These are phyloP conservation scores for Globisporangium cederbergense DNA, from an alignment of 352 stramenopile genomes.

Conservation along the genomic window DNA sequence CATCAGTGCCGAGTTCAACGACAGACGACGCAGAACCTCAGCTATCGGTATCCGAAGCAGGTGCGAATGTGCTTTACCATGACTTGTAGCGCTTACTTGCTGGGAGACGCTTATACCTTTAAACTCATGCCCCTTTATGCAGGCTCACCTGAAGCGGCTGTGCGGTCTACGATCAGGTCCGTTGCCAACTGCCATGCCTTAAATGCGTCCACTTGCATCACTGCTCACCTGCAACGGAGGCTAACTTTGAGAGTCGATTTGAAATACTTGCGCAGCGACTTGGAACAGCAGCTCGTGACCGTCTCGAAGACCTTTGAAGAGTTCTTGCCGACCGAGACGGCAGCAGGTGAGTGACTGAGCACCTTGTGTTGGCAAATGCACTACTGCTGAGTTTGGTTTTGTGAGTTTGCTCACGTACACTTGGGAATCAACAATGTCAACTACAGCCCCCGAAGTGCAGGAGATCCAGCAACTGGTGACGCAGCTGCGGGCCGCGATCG, in stretches of 20 bases:
- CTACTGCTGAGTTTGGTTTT: conserved; percentile 6
- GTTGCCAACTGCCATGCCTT: neutral
- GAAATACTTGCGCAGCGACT: conserved; percentile 14
- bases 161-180: conserved; percentile 18
- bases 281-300: conserved; percentile 25
- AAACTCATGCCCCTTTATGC: neutral
- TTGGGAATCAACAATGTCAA: neutral
- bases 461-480: conserved; percentile 41
- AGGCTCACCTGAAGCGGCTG: conserved; percentile 8
- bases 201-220: neutral
- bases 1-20: neutral
- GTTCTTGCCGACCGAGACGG: conserved; percentile 10
- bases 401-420: neutral
- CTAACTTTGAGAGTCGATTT: neutral
- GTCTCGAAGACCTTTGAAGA: conserved; percentile 21
- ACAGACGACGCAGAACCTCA: neutral
- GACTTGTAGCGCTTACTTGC: neutral
- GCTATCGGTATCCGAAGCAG: neutral
- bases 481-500: conserved; percentile 28
- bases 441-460: conserved; percentile 29
- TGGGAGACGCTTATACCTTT: neutral
- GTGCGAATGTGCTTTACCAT: neutral
- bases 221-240: neutral
- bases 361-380: neutral
- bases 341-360: conserved; percentile 8